phyloP scores from a whole-genome alignment of 2,329 filamentous ascomycete species.

The Aspergillus luchuensis region DNA sequence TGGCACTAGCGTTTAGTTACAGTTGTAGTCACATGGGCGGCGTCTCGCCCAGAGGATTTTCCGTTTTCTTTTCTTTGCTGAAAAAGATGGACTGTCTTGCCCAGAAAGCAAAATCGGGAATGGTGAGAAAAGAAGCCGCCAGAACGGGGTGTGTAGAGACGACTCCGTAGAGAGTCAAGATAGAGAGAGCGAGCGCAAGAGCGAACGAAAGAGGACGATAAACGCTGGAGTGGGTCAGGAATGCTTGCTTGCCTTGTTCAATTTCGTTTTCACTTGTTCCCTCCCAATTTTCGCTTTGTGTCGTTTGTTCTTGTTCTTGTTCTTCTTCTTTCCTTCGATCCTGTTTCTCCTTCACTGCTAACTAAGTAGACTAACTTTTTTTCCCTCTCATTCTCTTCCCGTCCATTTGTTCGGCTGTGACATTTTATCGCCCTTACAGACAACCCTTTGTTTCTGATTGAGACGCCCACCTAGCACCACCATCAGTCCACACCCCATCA shows the following conservation, averaged over 20 bases:
- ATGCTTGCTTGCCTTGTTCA: not conserved
- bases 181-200: no score
- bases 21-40: conserved; percentile 1
- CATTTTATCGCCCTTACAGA: conserved; percentile 1
- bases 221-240: not conserved
- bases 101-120: not conserved
- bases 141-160: not conserved
- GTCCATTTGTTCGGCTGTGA: not conserved
- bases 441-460: conserved; percentile 1
- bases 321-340: not conserved
- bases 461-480: not conserved
- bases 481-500: not conserved
- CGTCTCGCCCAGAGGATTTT: not conserved
- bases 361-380: not conserved
- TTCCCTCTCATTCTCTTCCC: not conserved
- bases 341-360: not conserved
- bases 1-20: not conserved
- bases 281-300: not conserved
- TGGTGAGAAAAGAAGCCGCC: not conserved
- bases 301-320: not conserved
- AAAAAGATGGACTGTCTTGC: not conserved
- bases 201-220: not conserved
- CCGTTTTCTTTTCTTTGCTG: not conserved
- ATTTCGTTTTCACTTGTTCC: not conserved
- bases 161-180: not conserved